phyloP scores from a whole-genome alignment of 139 green algal species.

The Chlamydomonas incerta region DNA sequence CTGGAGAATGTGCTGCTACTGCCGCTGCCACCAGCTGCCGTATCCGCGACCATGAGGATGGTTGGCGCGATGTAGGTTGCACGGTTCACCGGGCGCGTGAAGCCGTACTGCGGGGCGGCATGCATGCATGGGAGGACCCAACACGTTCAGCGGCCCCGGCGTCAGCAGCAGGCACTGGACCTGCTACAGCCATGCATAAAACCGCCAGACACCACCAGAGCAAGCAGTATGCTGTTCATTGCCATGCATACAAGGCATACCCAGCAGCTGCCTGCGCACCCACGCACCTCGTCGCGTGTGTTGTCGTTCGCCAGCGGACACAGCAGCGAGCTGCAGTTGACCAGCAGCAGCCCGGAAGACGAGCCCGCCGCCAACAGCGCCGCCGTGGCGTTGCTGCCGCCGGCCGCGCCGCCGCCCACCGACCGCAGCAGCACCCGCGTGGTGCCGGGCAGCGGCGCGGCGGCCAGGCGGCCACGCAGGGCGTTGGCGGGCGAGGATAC shows the following conservation, averaged over 20 bases:
- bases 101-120: not conserved
- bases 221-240: no score
- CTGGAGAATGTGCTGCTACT: no score
- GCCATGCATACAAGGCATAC: no score
- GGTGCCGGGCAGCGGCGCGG: not conserved
- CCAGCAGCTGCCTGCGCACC: no score
- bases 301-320: not conserved
- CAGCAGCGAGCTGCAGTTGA: not conserved
- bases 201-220: no score
- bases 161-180: no score
- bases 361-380: not conserved
- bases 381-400: not conserved
- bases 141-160: no score
- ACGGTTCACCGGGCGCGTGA: not conserved
- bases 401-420: no score
- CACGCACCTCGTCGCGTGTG: not conserved
- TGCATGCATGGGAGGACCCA: no score
- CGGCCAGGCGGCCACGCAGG: slow-evolving; percentile 1
- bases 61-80: not conserved
- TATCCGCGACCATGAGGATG: not conserved
- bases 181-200: no score
- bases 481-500: not conserved
- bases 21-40: no score
- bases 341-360: not conserved
- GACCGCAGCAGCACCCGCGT: slow-evolving; percentile 11